Conservation (phyloP, 192 early-diverging fungal species). For the Ambispora gerdemannii region DNA sequence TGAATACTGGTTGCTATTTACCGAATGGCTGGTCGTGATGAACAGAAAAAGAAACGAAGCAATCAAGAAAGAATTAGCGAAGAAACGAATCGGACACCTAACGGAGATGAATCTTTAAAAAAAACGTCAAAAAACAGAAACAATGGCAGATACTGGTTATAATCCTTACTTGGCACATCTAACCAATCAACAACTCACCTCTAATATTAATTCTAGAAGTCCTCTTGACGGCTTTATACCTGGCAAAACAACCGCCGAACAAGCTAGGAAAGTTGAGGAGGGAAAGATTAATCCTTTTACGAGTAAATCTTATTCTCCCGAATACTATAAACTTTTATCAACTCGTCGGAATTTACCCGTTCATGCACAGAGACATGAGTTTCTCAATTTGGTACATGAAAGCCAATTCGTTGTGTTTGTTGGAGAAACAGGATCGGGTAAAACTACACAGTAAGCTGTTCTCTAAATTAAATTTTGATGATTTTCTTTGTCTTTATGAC, state of each 20-base stretch:
- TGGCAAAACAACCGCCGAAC: slow-evolving; percentile 78
- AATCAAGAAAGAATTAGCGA: not conserved
- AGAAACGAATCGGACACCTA: not conserved
- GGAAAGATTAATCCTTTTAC: slow-evolving; percentile 77
- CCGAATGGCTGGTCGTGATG: not conserved
- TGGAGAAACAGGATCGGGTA: slow-evolving; percentile 97
- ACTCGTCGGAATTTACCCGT: slow-evolving; percentile 90
- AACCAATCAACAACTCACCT: slow-evolving; percentile 31
- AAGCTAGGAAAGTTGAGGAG: slow-evolving; percentile 78
- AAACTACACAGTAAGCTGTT: slow-evolving; percentile 87
- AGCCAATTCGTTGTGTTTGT: slow-evolving; percentile 95
- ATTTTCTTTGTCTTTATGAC: not conserved
- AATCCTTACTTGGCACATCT: slow-evolving; percentile 60
- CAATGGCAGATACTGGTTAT: slow-evolving; percentile 34
- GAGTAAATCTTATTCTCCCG: slow-evolving; percentile 68
- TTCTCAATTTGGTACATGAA: slow-evolving; percentile 86
- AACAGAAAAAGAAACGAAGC: not conserved
- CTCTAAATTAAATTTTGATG: not conserved
- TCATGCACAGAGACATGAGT: slow-evolving; percentile 87
- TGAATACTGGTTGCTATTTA: too few relatives aligned
- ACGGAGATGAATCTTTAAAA: slow-evolving; percentile 2
- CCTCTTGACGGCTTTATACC: slow-evolving; percentile 56
- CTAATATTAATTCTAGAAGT: slow-evolving; percentile 2
- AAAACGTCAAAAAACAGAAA: slow-evolving; percentile 35
- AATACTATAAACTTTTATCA: slow-evolving; percentile 83